These are phyloP conservation scores for Yamadazyma mexicana DNA, from an alignment of 1,139 yeast species.

Conservation along the genomic window DNA sequence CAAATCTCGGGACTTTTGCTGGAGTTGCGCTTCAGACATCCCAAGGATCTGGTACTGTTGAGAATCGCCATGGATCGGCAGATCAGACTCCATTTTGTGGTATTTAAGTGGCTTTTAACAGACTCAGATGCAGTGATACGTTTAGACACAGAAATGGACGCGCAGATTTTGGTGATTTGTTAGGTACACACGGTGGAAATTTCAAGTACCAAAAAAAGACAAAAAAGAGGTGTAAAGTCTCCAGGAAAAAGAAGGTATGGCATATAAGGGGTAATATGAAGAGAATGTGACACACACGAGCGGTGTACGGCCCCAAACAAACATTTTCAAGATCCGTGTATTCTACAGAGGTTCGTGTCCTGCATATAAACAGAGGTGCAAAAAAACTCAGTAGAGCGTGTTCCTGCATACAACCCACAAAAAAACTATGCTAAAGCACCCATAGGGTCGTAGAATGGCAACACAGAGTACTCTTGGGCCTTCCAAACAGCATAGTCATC, in stretches of 20 bases:
- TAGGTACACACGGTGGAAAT: too few species aligned
- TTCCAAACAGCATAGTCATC: conserved; percentile 48
- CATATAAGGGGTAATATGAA: background rate
- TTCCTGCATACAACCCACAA: background rate
- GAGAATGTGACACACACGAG: too few species aligned
- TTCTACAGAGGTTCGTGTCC: too few species aligned
- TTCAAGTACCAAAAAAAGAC: background rate
- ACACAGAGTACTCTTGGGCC: conserved; percentile 51
- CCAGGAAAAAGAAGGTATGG: too few species aligned
- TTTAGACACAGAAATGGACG: background rate
- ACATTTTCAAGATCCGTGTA: too few species aligned
- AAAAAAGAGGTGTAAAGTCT: too few species aligned
- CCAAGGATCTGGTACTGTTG: conserved; percentile 3
- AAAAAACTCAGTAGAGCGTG: too few species aligned
- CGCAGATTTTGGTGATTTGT: background rate
- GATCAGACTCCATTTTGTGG: background rate
- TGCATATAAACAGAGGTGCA: too few species aligned
- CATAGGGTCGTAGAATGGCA: conserved; percentile 87
- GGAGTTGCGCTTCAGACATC: conserved; percentile 2
- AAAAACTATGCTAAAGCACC: conserved; percentile 66
- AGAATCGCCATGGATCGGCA: background rate
- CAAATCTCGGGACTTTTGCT: conserved; percentile 4
- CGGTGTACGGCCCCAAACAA: too few species aligned
- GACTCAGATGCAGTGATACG: too few species aligned
- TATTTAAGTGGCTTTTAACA: too few species aligned